phyloP scores from a whole-genome alignment of 805 yeast species.

The Saturnispora diversa region DNA sequence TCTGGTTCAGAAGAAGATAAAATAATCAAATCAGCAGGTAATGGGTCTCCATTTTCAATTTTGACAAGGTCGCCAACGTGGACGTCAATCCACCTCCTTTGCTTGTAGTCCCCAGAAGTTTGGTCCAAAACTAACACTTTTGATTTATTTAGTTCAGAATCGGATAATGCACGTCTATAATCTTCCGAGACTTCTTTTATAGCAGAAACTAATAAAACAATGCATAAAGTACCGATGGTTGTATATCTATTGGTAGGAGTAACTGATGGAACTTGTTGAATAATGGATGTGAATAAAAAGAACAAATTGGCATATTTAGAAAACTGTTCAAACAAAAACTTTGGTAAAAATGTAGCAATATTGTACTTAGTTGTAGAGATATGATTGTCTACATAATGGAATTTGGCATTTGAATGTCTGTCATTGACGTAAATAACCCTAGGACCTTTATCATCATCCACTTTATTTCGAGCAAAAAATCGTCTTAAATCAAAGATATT shows the following conservation, averaged over 20 bases:
- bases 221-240: constrained; percentile 80
- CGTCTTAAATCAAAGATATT: constrained; percentile 26
- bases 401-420: constrained; percentile 42
- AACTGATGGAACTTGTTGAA: constrained; percentile 95
- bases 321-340: constrained; percentile 92
- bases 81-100: constrained; percentile 77
- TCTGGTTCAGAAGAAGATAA: constrained; percentile 95
- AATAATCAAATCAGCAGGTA: constrained; percentile 87
- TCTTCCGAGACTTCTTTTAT: constrained; percentile 88
- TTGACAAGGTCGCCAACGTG: constrained; percentile 86
- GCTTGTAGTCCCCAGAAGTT: constrained; percentile 50
- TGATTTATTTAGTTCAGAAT: constrained; percentile 75
- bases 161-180: constrained; percentile 78
- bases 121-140: constrained; percentile 57
- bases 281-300: constrained; percentile 82
- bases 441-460: constrained; percentile 35
- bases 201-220: constrained; percentile 86
- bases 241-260: constrained; percentile 95
- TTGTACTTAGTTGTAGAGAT: constrained; percentile 95
- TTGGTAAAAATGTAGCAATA: constrained; percentile 85
- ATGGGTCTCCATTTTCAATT: constrained; percentile 77
- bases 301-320: constrained; percentile 94
- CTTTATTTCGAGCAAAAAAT: constrained; percentile 17
- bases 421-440: constrained; percentile 65
- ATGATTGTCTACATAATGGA: constrained; percentile 68